These are phyloP conservation scores for Didymella pomorum DNA, from an alignment of 2,329 filamentous ascomycete species.

Conservation along the genomic window DNA sequence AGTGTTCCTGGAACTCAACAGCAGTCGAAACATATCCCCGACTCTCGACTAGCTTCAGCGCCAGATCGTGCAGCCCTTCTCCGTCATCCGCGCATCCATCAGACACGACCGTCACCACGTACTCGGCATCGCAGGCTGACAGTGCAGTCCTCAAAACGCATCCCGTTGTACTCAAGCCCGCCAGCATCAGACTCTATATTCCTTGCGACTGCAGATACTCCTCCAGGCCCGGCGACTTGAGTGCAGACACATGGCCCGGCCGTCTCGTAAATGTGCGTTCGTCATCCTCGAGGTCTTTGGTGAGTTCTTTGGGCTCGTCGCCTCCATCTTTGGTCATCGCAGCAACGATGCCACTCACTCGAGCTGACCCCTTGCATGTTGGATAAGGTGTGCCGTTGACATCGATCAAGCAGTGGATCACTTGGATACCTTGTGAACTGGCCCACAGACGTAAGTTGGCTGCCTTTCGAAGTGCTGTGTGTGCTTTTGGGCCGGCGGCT, in stretches of 20 bases:
- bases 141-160: not conserved
- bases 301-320: not conserved
- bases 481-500: not conserved
- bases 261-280: not conserved
- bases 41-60: not conserved
- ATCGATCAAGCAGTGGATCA: not conserved
- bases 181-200: not conserved
- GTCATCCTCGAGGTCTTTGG: not conserved
- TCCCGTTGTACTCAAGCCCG: not conserved
- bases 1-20: not conserved
- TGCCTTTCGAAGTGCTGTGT: not conserved
- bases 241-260: not conserved
- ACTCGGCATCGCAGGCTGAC: not conserved
- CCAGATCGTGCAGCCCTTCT: not conserved
- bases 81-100: not conserved
- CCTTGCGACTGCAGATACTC: not conserved
- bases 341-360: not conserved
- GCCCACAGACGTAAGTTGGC: not conserved
- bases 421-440: not conserved
- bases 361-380: not conserved
- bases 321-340: not conserved
- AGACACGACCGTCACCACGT: not conserved
- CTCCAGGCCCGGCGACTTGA: not conserved
- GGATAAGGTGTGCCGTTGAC: not conserved
- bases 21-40: constrained; percentile 1